Conservation (phyloP, 2,329 filamentous ascomycete genomes). For the Corniculantispora saksenae region DNA sequence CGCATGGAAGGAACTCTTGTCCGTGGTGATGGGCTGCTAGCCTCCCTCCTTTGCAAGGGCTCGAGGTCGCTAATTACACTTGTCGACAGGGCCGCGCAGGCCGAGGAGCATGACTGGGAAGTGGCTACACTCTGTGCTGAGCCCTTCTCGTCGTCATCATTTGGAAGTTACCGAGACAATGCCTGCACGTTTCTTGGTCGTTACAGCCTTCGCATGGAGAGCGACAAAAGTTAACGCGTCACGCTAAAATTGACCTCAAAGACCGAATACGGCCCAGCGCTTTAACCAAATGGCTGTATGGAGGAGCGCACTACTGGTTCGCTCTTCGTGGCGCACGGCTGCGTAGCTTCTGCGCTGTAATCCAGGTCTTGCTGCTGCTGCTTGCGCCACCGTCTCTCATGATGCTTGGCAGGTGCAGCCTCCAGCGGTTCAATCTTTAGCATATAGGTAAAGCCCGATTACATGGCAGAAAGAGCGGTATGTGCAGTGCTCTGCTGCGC, state of each 20-base stretch:
- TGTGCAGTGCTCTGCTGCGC: not conserved
- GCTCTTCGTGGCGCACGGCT: not conserved
- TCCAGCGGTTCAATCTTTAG: not conserved
- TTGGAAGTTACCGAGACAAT: not conserved
- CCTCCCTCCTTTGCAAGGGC: not conserved
- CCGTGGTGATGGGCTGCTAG: not conserved
- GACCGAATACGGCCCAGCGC: not conserved
- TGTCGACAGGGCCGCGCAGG: not conserved
- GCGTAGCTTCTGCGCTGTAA: not conserved
- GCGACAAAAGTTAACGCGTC: not conserved
- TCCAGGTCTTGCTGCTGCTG: not conserved
- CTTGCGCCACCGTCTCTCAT: conserved; percentile 5
- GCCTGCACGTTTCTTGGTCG: not conserved
- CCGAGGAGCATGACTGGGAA: not conserved
- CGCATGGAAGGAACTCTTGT: not conserved
- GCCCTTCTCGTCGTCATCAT: not conserved
- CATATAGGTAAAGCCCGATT: not conserved
- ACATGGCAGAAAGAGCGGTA: not conserved
- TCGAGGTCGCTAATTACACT: not conserved
- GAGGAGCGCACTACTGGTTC: not conserved
- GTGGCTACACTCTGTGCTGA: not conserved
- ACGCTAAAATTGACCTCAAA: not conserved
- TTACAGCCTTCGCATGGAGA: not conserved
- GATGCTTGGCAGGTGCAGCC: conserved; percentile 1
- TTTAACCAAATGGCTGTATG: not conserved